Conservation (phyloP, 768 basidiomycete genomes). For the Suillus cothurnatus region DNA sequence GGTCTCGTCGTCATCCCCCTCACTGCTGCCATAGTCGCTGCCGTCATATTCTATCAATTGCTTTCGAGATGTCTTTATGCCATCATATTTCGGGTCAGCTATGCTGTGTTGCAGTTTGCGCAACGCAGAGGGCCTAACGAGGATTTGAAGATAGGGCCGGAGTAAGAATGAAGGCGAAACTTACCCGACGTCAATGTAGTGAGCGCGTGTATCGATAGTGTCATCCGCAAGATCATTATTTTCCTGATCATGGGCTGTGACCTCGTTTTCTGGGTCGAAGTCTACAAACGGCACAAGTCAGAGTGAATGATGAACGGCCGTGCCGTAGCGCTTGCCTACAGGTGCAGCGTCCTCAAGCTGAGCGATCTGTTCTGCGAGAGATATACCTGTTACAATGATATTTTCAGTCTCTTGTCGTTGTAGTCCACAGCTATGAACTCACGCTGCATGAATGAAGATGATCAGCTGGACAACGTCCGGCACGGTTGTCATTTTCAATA, state of each 20-base stretch:
- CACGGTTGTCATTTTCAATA: constrained; percentile 5
- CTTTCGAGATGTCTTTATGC: constrained; percentile 62
- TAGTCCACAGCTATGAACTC: constrained; percentile 16
- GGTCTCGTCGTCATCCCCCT: constrained; percentile 31
- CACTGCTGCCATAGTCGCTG: constrained; percentile 14
- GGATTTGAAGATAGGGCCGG: constrained; percentile 10
- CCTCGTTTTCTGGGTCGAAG: constrained; percentile 73
- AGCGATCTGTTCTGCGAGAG: constrained; percentile 80
- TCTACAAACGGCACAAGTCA: constrained; percentile 43
- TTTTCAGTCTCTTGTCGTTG: constrained; percentile 8
- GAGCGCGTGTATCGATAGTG: constrained; percentile 53
- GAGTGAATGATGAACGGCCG: constrained; percentile 7
- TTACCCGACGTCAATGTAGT: constrained; percentile 87
- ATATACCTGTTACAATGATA: constrained; percentile 40
- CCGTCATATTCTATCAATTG: constrained; percentile 47
- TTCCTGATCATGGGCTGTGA: constrained; percentile 44
- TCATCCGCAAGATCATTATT: constrained; percentile 37
- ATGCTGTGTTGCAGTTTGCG: constrained; percentile 66
- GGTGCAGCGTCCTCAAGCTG: constrained; percentile 75
- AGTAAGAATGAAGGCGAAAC: constrained; percentile 23
- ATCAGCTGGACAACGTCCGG: not conserved
- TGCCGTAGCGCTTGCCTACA: constrained; percentile 50
- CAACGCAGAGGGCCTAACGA: constrained; percentile 64
- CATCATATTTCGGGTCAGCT: constrained; percentile 79
- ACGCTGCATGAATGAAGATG: constrained; percentile 29